These are phyloP conservation scores for Pseudotsuga menziesii DNA, from an alignment of 75 land plant species.

Conservation along the genomic window DNA sequence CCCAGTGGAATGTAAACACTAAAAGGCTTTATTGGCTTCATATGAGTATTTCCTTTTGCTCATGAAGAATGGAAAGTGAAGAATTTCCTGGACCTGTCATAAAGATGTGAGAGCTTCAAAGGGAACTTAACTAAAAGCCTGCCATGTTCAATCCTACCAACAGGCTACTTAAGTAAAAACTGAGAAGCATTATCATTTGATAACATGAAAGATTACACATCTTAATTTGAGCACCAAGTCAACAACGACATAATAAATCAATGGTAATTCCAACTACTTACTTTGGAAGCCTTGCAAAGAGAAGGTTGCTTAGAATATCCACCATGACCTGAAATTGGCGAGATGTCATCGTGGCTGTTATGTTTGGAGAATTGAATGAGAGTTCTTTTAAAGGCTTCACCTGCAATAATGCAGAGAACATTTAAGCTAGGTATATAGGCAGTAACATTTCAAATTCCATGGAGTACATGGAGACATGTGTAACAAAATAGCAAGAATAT, in stretches of 20 bases:
- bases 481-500: too few relatives aligned
- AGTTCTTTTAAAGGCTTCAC: slow-evolving; percentile 94
- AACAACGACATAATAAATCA: neutral
- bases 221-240: neutral
- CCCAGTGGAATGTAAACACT: neutral
- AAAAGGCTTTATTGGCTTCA: neutral
- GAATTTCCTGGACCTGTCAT: neutral
- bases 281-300: slow-evolving; percentile 98
- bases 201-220: neutral
- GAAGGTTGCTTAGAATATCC: slow-evolving; percentile 90
- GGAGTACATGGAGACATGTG: neutral
- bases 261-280: slow-evolving; percentile 18
- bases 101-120: neutral
- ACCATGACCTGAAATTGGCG: slow-evolving; percentile 99
- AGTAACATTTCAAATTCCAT: neutral
- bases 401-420: slow-evolving; percentile 35
- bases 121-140: neutral
- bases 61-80: neutral
- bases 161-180: neutral
- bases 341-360: slow-evolving; percentile 99
- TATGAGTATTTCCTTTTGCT: neutral
- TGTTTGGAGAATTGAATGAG: slow-evolving; percentile 92
- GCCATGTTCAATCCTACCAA: neutral
- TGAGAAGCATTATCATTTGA: neutral
- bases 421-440: neutral